Base-by-base conservation (phyloP, 2,329 filamentous ascomycete species). In the Penicillium sp. region DNA sequence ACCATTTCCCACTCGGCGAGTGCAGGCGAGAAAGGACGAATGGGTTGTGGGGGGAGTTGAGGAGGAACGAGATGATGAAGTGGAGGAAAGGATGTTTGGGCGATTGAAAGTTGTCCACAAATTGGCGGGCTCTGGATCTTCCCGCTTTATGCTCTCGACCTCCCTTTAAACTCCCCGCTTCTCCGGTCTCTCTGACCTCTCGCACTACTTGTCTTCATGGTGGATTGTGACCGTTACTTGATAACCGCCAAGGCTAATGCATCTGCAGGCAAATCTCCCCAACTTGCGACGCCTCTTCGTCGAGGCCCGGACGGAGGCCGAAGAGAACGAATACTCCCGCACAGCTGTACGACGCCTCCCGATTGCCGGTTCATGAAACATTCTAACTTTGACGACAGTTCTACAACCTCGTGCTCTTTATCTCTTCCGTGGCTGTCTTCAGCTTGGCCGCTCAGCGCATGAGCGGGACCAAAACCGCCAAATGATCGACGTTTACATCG, bases 241-340 rank as follows among this genome's bases (percentile, higher is more conserved):
- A 51, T 50, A 47, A 48, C 35, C 35, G 24, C n/a, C 42, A 50
- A 44, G 15, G 13, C 49, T 61, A 35, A 61, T 38, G n/a, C 32
- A 25, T 47, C 25, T 40, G 4, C 42, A 73, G 71, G 71, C 70
- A 12, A 72, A 73, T 67, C 82, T 97, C 45, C 93, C 93, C 31
- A 97, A 98, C 67, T 80, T 98, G n/a, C 85, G 93, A 44, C 87
- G 93, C 12, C 84, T 98, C 52, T 97, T 98, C 66, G 92, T 96
- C 46, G 92, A 97, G 74, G 88, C 92, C 28, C 82, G 93, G 50
- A 91, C 89, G 3, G 92, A 97, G 66, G 86, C 88, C 47, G 93
- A 98, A 70, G 93, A 97, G 72, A 88, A 93, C 69, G 88, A 90
- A 53, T 93, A 97, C 60, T 97, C 93, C 12, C 81, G 93, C 59